Evolutionary conservation across 2,329 filamentous ascomycete species (phyloP), one percentile per base, ranked within the genome.

Genomic region (Claviceps citrina): DNA sequence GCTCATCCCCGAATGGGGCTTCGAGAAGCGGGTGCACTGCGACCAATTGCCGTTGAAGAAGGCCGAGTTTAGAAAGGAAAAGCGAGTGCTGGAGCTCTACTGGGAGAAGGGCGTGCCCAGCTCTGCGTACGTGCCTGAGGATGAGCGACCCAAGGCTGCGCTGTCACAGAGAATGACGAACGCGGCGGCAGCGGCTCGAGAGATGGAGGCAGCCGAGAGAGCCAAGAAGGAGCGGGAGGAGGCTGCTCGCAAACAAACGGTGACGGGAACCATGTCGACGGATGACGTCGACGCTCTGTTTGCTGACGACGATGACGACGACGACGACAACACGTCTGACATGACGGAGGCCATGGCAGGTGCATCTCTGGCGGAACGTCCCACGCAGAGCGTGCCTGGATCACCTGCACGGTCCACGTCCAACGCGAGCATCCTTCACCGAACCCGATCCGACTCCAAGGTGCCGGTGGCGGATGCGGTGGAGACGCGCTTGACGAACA

Each of bases 81-180:
- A 87, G 66, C 78, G 91, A 41, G 76, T 96, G 24, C 71, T 98
- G 35, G 91, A 98, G 64, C 73, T 98, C 13, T 98, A 95, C 70
- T 98, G 91, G 91, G 91, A 98, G 77, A 98, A 96, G 74, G 91
- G 91, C 35, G 86, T 96, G 7, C 85, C 89, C 22, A 96, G 87
- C 46, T 95, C 89, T 32, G 84, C 87, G 2, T 98, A 93, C 52
- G 81, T 98, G 39, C 91, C 91, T 3, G 91, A 98, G 57, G 91
- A 98, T 56, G 91, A 98, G 67, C 81, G 87, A 42, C 87, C 87
- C 40, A 93, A 91, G 70, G 78, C 82, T 38, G 78, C 75, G 41
- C 73, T 74, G 9, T 81, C 81, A 45, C 75, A 83, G 51, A 76
- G 84, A 47, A 74, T 81, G 42, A 78, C 76, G 31, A 83, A 84